Evolutionary conservation across 352 stramenopile genomes (phyloP).

Genomic region (Elongisporangium prolatum): DNA sequence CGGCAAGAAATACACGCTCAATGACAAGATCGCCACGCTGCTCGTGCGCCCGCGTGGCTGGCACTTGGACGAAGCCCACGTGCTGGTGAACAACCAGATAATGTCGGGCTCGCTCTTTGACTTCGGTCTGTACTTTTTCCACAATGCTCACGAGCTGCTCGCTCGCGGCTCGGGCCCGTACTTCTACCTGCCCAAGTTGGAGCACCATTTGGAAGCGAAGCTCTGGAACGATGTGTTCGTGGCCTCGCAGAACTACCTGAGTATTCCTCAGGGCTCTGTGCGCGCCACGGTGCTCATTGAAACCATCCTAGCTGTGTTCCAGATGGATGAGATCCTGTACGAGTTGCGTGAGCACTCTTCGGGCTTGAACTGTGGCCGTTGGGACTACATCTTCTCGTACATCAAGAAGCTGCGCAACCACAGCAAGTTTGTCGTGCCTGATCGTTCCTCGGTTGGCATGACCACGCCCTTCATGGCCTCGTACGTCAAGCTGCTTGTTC

Average conservation of each 20-base stretch:
- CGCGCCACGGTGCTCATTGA: conserved; percentile 94
- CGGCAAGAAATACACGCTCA: conserved; percentile 73
- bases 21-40: conserved; percentile 81
- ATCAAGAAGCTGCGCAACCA: conserved; percentile 96
- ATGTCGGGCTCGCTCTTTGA: conserved; percentile 93
- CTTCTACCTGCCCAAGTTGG: conserved; percentile 96
- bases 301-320: conserved; percentile 95
- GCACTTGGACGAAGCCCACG: conserved; percentile 94
- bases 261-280: conserved; percentile 89
- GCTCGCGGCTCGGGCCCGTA: conserved; percentile 86
- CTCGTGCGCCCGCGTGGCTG: conserved; percentile 92
- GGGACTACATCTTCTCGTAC: conserved; percentile 98
- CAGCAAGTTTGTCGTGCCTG: conserved; percentile 89
- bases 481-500: conserved; percentile 94
- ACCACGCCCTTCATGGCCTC: conserved; percentile 92
- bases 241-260: conserved; percentile 89
- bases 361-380: conserved; percentile 96
- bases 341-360: conserved; percentile 94
- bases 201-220: conserved; percentile 93
- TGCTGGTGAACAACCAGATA: conserved; percentile 91
- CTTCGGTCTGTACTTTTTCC: conserved; percentile 96
- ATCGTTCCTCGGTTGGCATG: conserved; percentile 92
- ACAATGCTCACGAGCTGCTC: conserved; percentile 91
- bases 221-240: conserved; percentile 97
- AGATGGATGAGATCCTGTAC: conserved; percentile 97